Base-by-base conservation (phyloP, 148 eudicot genomes). In the Amaranthus cruentus region DNA sequence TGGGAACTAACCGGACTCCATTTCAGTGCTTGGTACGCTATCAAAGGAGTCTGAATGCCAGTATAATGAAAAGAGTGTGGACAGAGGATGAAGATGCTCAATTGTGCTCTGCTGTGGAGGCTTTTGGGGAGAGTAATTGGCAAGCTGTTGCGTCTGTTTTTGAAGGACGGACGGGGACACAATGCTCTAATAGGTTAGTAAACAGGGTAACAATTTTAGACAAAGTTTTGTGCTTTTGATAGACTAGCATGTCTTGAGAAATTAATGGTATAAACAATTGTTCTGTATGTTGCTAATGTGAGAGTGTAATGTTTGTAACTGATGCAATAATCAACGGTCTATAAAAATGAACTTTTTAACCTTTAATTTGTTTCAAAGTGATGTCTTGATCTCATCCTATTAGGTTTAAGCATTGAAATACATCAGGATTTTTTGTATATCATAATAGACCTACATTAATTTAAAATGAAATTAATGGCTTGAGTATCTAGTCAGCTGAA, bases 141-240 rank as follows among this genome's bases (percentile, higher is more conserved):
- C 90, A 89, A 79, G 76, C 62, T 59, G 96, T 94, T 80, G 97
- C 98, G 66, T 84, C 90, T 76, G 64, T 64, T n/a, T 69, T 94
- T 68, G 96, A 89, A 80, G 98, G 98, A 76, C 80, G 98, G 66
- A 86, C 96, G 57, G 98, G 91, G 78, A 80, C 97, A 70, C 98
- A 94, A 62, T 94, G 98, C 83, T 89, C 97, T 72, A 91, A 94
- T 76, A 91, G 98, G 97, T 92, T 83, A 85, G 95, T 91, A 54
- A 52, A 44, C 72, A 69, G 46, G 13, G 44, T n/a, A 14, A 58
- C 13, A 75, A 3, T 54, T 75, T 59, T 18, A 48, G 65, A 47
- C 56, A 21, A 18, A 10, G 7, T 47, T 62, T 59, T 42, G 68
- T n/a, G 18, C 11, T 66, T 13, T 66, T 78, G 43, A 10, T 14